phyloP scores from a whole-genome alignment of 495 filamentous ascomycete genomes.

The Penicillium fimorum region DNA sequence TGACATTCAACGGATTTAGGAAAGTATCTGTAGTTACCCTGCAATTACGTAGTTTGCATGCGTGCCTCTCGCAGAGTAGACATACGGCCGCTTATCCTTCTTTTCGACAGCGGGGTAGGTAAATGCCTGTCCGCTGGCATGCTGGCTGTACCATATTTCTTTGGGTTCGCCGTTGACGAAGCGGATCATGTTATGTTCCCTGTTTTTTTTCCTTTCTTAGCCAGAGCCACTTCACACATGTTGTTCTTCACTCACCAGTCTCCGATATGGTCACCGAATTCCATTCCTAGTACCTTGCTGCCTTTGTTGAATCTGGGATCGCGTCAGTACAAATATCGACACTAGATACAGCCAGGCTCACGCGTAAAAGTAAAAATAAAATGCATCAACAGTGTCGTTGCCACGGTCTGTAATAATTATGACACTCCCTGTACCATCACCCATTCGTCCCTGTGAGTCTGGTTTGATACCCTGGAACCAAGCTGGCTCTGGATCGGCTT shows the following conservation, averaged over 20 bases:
- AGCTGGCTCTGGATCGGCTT: conserved; percentile 44
- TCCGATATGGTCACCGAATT: conserved; percentile 62
- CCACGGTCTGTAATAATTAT: conserved; percentile 60
- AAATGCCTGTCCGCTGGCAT: conserved; percentile 62
- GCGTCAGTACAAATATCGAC: conserved; percentile 3
- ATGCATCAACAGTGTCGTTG: conserved; percentile 56
- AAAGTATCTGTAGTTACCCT: conserved; percentile 31
- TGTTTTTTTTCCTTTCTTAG: conserved; percentile 11
- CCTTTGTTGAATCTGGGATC: conserved; percentile 48
- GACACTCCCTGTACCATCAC: conserved; percentile 43
- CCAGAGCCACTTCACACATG: not conserved
- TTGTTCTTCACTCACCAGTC: conserved; percentile 48
- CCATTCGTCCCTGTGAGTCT: conserved; percentile 46
- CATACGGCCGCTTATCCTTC: conserved; percentile 47
- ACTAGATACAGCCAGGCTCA: conserved; percentile 23
- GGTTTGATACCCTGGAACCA: conserved; percentile 55
- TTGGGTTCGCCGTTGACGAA: conserved; percentile 56
- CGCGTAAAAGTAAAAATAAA: conserved; percentile 70
- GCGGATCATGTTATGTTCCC: conserved; percentile 69
- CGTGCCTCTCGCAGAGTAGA: conserved; percentile 56
- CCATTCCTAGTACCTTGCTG: conserved; percentile 46
- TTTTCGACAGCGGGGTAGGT: conserved; percentile 56
- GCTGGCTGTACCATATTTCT: conserved; percentile 65
- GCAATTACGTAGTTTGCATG: conserved; percentile 59
- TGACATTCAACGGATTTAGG: not conserved